Evolutionary conservation across 2,329 filamentous ascomycete genomes (phyloP).

Genomic region (Bipolaris victoriae): DNA sequence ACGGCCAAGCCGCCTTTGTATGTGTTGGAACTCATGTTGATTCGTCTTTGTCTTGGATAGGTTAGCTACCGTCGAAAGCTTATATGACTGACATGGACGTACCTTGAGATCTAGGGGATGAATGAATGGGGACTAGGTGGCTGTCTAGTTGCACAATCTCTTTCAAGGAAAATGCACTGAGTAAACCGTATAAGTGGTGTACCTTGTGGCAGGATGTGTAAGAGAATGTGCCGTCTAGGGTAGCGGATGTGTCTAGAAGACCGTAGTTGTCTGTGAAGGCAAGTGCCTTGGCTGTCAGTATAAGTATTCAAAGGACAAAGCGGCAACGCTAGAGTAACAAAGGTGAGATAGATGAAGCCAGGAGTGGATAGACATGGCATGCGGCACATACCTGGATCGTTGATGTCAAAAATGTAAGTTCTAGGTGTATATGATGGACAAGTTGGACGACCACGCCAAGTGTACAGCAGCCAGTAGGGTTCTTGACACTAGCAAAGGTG

Average conservation of each 20-base stretch:
- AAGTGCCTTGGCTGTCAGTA: slow-evolving; percentile 19
- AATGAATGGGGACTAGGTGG: slow-evolving; percentile 7
- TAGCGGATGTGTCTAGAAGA: slow-evolving; percentile 15
- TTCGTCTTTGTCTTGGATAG: slow-evolving; percentile 3
- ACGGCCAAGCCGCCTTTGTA: slow-evolving; percentile 42
- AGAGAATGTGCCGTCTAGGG: slow-evolving; percentile 12
- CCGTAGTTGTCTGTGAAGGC: slow-evolving; percentile 20
- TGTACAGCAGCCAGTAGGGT: not conserved
- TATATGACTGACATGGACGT: slow-evolving; percentile 1
- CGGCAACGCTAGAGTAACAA: slow-evolving; percentile 4
- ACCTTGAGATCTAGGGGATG: slow-evolving; percentile 22
- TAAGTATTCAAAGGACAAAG: slow-evolving; percentile 3
- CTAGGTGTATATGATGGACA: not conserved
- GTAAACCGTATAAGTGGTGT: slow-evolving; percentile 15
- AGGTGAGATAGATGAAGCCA: slow-evolving; percentile 12
- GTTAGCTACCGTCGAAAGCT: slow-evolving; percentile 13
- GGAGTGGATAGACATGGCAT: not conserved
- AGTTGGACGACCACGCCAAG: not conserved
- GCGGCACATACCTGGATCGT: slow-evolving; percentile 10
- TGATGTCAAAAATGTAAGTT: slow-evolving; percentile 4
- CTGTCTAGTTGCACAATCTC: slow-evolving; percentile 10
- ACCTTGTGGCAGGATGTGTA: slow-evolving; percentile 17
- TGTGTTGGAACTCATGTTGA: slow-evolving; percentile 35
- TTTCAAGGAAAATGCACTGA: slow-evolving; percentile 15
- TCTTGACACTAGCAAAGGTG: not conserved